Evolutionary conservation across 2,329 filamentous ascomycete genomes (phyloP), one percentile per base, ranked within the genome.

Genomic region (Rhynchosporium agropyri): DNA sequence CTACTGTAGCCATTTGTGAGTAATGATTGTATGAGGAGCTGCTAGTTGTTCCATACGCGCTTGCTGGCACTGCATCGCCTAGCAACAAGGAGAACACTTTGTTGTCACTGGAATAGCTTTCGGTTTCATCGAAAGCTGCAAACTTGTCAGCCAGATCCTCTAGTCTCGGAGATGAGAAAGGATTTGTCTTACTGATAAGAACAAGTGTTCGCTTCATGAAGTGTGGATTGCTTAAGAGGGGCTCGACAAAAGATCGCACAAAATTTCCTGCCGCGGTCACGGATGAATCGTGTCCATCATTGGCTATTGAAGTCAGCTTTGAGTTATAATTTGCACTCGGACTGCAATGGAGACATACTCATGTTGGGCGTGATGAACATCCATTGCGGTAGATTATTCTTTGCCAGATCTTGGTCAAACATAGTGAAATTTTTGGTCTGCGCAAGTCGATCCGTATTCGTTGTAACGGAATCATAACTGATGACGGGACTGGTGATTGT

Each of bases 151-250:
- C 50, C 26, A 10, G 2, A 42, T 31, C 38, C 38, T 5, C 8
- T 8, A 10, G 9, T 4, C 33, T 12, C 15, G 12, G 15, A 9
- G 2, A 8, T 5, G 10, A 48, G 28, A 5, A 36, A 33, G 20
- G 43, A 20, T 31, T 51, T 20, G 10, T 15, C 46, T 53, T 62
- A 70, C 86, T 92, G 60, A 94, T 74, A 3, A 93, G 78, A 7
- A 94, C 82, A 1, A 94, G 81, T 0, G 89, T 92, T 70, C 88
- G 84, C 54, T 89, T 79, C 84, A 88, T 89, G 76, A 94, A 93
- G 68, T 88, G 83, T 42, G 79, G 74, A 77, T 94, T 83, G 46
- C 81, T 74, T 9, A 94, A 80, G 9, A 94, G 84, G 0, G 89
- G 89, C 61, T 85, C 81, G 1, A 94, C 75, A 77, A 92, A 92